These are phyloP conservation scores for Omphalotus olearius DNA, from an alignment of 1,284 basidiomycete genomes.

Conservation along the genomic window DNA sequence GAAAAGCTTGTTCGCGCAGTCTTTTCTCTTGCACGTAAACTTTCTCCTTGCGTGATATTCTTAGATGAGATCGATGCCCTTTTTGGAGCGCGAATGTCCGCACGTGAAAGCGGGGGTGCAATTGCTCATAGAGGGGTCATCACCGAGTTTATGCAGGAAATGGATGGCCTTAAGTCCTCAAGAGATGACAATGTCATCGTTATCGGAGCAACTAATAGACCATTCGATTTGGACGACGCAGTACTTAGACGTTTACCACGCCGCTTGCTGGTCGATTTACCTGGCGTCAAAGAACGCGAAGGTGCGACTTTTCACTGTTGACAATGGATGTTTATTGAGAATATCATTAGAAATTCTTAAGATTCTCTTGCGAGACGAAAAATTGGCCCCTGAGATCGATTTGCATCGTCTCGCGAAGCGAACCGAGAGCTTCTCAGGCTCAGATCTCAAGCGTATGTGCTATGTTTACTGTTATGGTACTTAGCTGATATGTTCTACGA, in stretches of 20 bases:
- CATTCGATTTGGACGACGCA: slow-evolving; percentile 83
- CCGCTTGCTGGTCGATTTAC: slow-evolving; percentile 80
- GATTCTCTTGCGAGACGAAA: slow-evolving; percentile 79
- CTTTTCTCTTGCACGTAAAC: slow-evolving; percentile 82
- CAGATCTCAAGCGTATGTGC: slow-evolving; percentile 85
- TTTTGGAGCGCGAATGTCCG: slow-evolving; percentile 83
- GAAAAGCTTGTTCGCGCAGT: slow-evolving; percentile 92
- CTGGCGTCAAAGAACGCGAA: slow-evolving; percentile 77
- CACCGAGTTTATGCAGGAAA: slow-evolving; percentile 98
- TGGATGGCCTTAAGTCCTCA: slow-evolving; percentile 88
- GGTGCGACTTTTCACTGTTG: slow-evolving; percentile 40
- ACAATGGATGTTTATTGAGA: slow-evolving; percentile 7
- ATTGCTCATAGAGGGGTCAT: slow-evolving; percentile 83
- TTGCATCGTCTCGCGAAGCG: slow-evolving; percentile 60
- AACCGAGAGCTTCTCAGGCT: slow-evolving; percentile 87
- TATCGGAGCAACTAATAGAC: slow-evolving; percentile 92
- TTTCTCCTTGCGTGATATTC: slow-evolving; percentile 94
- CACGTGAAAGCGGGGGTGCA: slow-evolving; percentile 76
- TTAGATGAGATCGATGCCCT: slow-evolving; percentile 95
- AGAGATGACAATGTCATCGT: slow-evolving; percentile 85
- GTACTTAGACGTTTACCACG: slow-evolving; percentile 82
- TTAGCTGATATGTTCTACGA: slow-evolving; percentile 16
- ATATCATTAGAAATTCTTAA: slow-evolving; percentile 66
- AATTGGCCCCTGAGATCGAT: slow-evolving; percentile 65
- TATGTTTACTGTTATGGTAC: slow-evolving; percentile 1